Conservation (phyloP, 768 basidiomycete species). For the Suillus occidentalis region DNA sequence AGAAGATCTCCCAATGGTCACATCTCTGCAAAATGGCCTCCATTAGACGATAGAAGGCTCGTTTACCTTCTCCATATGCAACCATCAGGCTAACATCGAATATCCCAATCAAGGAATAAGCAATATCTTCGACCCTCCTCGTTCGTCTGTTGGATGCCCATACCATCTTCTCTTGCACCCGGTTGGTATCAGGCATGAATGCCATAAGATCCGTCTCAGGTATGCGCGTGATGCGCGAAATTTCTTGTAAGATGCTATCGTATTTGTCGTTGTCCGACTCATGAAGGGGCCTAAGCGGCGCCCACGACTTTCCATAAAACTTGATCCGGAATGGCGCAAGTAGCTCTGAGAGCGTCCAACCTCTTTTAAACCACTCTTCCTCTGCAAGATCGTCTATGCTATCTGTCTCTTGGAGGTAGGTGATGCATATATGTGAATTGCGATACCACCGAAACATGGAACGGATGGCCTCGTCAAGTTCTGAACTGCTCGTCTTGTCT, state of each 20-base stretch:
- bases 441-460: slow-evolving; percentile 15
- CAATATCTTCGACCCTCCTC: slow-evolving; percentile 27
- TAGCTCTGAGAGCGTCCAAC: slow-evolving; percentile 10
- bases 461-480: slow-evolving; percentile 15
- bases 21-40: slow-evolving; percentile 16
- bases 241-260: neutral
- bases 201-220: neutral
- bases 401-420: slow-evolving; percentile 8
- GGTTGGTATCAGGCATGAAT: slow-evolving; percentile 3
- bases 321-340: slow-evolving; percentile 7
- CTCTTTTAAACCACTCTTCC: slow-evolving; percentile 12
- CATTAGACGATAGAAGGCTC: slow-evolving; percentile 28
- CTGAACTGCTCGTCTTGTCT: slow-evolving; percentile 20
- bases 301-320: slow-evolving; percentile 9
- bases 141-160: slow-evolving; percentile 33
- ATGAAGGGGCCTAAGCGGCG: slow-evolving; percentile 2
- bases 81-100: slow-evolving; percentile 25
- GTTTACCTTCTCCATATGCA: slow-evolving; percentile 32
- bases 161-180: slow-evolving; percentile 24
- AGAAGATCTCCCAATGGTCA: slow-evolving; percentile 26
- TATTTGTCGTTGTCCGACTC: slow-evolving; percentile 4
- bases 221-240: slow-evolving; percentile 4
- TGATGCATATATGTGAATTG: slow-evolving; percentile 13
- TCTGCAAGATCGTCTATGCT: slow-evolving; percentile 3
- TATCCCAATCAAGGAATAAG: slow-evolving; percentile 30